These are phyloP conservation scores for Dictyostelium firmibasis DNA, from an alignment of 78 protist genomes.

Conservation along the genomic window DNA sequence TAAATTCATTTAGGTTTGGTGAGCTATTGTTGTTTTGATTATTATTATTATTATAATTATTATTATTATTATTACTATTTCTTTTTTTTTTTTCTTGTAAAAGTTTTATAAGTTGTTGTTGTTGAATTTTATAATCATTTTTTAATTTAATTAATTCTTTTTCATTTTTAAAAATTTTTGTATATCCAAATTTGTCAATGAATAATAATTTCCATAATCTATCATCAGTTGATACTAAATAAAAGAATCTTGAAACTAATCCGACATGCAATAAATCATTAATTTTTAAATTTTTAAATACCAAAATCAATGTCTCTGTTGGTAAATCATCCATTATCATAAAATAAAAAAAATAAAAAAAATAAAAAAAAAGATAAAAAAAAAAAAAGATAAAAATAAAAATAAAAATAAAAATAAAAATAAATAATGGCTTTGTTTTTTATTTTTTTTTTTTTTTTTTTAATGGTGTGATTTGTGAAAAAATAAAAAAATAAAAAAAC, in stretches of 20 bases:
- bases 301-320: neutral
- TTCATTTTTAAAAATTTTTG: neutral
- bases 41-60: too few relatives aligned
- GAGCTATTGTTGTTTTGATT: neutral
- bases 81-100: neutral
- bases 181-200: neutral
- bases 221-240: neutral
- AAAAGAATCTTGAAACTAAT: neutral
- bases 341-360: too few relatives aligned
- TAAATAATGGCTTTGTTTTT: too few relatives aligned
- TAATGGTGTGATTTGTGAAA: neutral
- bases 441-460: neutral
- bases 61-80: neutral
- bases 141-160: neutral
- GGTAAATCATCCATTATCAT: conserved; percentile 26
- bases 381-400: neutral
- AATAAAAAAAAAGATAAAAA: too few relatives aligned
- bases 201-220: conserved; percentile 20
- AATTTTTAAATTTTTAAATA: conserved; percentile 1
- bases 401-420: too few relatives aligned
- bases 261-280: neutral
- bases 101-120: neutral
- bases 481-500: too few relatives aligned
- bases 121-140: neutral
- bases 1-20: neutral